Evolutionary conservation across 345 rosid species (phyloP).

Genomic region (Orychophragmus violaceus): DNA sequence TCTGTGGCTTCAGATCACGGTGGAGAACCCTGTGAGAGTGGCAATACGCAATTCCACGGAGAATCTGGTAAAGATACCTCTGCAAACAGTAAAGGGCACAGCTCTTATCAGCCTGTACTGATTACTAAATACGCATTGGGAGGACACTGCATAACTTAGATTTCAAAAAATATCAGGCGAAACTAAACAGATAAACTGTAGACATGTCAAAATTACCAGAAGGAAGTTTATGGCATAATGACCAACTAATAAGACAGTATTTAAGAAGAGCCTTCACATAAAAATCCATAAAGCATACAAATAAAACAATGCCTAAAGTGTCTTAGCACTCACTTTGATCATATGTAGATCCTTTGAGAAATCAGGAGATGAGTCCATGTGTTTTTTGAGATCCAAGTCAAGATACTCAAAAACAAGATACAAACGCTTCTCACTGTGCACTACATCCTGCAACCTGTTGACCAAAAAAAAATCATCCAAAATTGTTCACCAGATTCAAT

Average conservation of each 20-base stretch:
- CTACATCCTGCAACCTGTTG: slow-evolving; percentile 93
- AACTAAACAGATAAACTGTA: background rate
- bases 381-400: slow-evolving; percentile 96
- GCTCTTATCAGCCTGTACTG: slow-evolving; percentile 16
- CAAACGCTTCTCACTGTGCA: slow-evolving; percentile 89
- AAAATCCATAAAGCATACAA: background rate
- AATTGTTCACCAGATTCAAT: background rate
- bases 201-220: background rate
- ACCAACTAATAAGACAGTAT: background rate
- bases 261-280: background rate
- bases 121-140: background rate
- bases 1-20: slow-evolving; percentile 97
- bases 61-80: slow-evolving; percentile 87
- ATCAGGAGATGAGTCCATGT: slow-evolving; percentile 92
- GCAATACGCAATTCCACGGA: slow-evolving; percentile 94
- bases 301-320: background rate
- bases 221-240: background rate
- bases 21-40: slow-evolving; percentile 99
- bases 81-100: slow-evolving; percentile 34
- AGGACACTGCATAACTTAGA: background rate
- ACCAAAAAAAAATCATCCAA: background rate
- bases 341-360: slow-evolving; percentile 73
- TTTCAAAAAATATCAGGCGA: background rate
- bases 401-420: slow-evolving; percentile 97
- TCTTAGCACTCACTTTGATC: slow-evolving; percentile 59